Base-by-base conservation (phyloP, 495 filamentous ascomycete genomes). In the Platismatia glauca region DNA sequence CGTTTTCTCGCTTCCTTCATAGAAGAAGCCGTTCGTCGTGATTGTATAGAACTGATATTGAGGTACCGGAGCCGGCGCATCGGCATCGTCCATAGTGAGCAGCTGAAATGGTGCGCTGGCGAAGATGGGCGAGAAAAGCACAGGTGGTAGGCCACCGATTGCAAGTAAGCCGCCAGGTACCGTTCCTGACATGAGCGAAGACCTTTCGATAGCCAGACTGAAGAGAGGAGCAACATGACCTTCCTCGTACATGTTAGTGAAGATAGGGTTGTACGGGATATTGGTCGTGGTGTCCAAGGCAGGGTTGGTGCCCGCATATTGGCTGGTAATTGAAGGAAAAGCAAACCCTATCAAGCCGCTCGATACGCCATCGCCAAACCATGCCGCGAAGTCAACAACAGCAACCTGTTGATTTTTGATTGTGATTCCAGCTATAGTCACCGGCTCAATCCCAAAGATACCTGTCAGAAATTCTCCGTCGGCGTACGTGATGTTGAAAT, bases 341-440 rank as follows among this genome's bases (percentile, higher is more conserved):
- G 77, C 83, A 29, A 89, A 75, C 4, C 86, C 86, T 11, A 89
- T 70, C 22, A 88, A 64, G 5, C 86, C 86, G 65, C 74, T 78
- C 12, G 78, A 79, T 3, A 61, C 53, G 46, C 71, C 78, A 61
- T 80, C 77, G 12, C 81, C 81, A 56, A 73, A 73, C 71, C 79
- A 80, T 44, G 71, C 71, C 8, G 78, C 77, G 29, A 61, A 64
- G 59, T 82, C 74, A 9, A 81, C 79, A 39, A 85, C 68, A 2
- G 75, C 84, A 18, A 86, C 66, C 7, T 77, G 76, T 68, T 88
- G 85, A 16, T 75, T 74, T 29, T 68, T 65, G 41, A 84, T 81
- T 6, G 73, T 81, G 63, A 86, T 71, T 55, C 78, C 79, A 27
- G 73, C 83, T n/a, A 86, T 64, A 2, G 76, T 76, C 50, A 88